Percentiles rank a stretch among this genome's conserved stretches.
These are phyloP conservation scores for Trichophaea hybrida DNA, from an alignment of 2,329 filamentous ascomycete genomes.

Conservation along the genomic window DNA sequence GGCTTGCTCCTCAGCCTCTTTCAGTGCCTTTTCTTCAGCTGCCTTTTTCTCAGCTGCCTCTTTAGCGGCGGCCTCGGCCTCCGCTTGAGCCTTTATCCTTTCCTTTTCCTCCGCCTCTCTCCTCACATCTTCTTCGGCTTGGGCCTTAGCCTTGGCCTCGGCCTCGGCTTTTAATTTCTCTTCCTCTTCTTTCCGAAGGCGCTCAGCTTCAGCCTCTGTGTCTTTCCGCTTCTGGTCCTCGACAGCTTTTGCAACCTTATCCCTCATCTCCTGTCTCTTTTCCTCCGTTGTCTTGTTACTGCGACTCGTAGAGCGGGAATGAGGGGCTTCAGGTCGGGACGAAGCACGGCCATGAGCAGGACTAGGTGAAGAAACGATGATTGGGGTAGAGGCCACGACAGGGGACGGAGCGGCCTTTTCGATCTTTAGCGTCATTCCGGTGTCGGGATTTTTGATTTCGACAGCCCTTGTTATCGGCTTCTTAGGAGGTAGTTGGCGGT, in stretches of 20 bases:
- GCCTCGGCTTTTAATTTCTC: constrained; percentile 41
- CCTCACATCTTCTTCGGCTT: constrained; percentile 36
- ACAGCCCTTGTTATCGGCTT: constrained; percentile 37
- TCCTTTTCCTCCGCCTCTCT: constrained; percentile 34
- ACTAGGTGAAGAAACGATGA: constrained; percentile 61
- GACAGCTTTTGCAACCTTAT: constrained; percentile 58
- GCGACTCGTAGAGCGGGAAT: constrained; percentile 55
- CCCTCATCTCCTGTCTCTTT: constrained; percentile 64
- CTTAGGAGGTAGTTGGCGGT: constrained; percentile 30
- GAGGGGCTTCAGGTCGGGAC: constrained; percentile 37
- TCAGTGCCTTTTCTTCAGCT: constrained; percentile 22
- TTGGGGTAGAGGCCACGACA: constrained; percentile 42
- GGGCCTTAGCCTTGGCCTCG: constrained; percentile 38
- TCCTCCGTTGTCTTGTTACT: constrained; percentile 53
- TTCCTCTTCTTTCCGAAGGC: constrained; percentile 36
- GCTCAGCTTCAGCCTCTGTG: constrained; percentile 39
- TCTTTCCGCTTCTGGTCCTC: constrained; percentile 44
- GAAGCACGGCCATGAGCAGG: constrained; percentile 64
- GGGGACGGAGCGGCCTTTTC: constrained; percentile 37
- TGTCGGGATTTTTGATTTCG: constrained; percentile 22
- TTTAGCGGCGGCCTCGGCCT: constrained; percentile 27
- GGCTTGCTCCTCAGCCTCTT: constrained; percentile 18
- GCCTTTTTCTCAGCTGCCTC: constrained; percentile 35
- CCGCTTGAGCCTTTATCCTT: constrained; percentile 30
- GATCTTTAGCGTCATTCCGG: constrained; percentile 18